Base-by-base conservation (phyloP, 306 rosid genomes). In the Parietaria judaica region DNA sequence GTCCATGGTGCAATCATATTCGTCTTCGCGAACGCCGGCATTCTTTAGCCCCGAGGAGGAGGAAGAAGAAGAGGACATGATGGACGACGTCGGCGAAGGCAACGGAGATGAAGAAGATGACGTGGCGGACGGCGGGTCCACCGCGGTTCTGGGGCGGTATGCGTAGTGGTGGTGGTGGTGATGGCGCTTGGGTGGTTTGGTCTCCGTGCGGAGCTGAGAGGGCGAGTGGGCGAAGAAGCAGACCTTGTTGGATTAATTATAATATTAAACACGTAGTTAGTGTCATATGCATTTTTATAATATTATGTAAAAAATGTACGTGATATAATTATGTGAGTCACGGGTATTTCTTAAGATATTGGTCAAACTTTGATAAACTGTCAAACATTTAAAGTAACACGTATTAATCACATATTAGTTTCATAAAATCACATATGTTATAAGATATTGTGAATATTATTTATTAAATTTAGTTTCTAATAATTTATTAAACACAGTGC, bases 141-240 rank as follows among this genome's bases (percentile, higher is more conserved):
- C 23, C 14, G 37, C 48, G 9, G 37, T 6, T 6, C 31, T 39
- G 12, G 64, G 5, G 4, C 65, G 61, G 47, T 5, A 49, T 0
- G 41, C n/a, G 61, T 7, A 35, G n/a, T 45, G 53, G 53, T 11
- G 15, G 53, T n/a, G 53, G 53, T n/a, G 15, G 53, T n/a, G 15
- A 13, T 35, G 37, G 54, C 56, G 45, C 64, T 68, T 71, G 16
- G 14, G 46, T 14, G 14, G 46, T 17, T 66, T 56, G 49, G 69
- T 49, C 51, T 75, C 56, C 1, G 76, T 61, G 31, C 83, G 76
- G 15, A 81, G 74, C 65, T 81, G 65, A 11, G 71, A 74, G 5
- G 74, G 70, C 16, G 76, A 47, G 66, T 81, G 86, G 0, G 86
- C 86, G 47, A 81, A 81, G 67, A 81, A 81, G 36, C 86, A 81